These are phyloP conservation scores for Evansstolkia leycettana DNA, from an alignment of 495 filamentous ascomycete genomes.

Conservation along the genomic window DNA sequence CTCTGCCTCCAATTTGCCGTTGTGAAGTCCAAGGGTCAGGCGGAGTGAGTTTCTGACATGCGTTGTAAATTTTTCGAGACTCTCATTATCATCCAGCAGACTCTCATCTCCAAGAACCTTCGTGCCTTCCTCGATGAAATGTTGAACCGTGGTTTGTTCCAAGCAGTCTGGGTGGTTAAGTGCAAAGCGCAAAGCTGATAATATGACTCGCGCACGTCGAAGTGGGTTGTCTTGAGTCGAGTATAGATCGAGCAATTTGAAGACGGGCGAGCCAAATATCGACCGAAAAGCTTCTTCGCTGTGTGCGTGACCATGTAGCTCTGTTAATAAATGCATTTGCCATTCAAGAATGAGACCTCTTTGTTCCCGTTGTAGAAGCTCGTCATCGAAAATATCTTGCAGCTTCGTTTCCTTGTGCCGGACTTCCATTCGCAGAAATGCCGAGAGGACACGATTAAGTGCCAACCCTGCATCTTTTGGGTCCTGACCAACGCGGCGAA, in stretches of 20 bases:
- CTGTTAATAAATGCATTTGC: conserved; percentile 34
- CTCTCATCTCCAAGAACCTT: conserved; percentile 14
- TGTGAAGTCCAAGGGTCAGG: conserved; percentile 41
- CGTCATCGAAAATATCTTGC: conserved; percentile 29
- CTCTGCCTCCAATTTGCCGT: conserved; percentile 31
- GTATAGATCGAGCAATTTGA: conserved; percentile 31
- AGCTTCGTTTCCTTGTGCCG: conserved; percentile 17
- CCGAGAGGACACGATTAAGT: conserved; percentile 35
- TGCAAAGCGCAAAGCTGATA: conserved; percentile 27
- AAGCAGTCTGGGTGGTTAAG: conserved; percentile 24
- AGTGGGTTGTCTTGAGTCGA: conserved; percentile 23
- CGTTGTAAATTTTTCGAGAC: conserved; percentile 35
- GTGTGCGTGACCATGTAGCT: conserved; percentile 15
- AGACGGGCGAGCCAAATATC: conserved; percentile 17
- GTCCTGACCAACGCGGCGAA: conserved; percentile 16
- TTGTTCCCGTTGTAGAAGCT: conserved; percentile 16
- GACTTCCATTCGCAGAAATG: conserved; percentile 32
- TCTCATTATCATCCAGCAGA: conserved; percentile 38
- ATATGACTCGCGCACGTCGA: conserved; percentile 32
- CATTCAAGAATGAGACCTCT: conserved; percentile 43
- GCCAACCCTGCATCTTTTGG: conserved; percentile 26
- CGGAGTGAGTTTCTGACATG: conserved; percentile 47
- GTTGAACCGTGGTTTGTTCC: conserved; percentile 15
- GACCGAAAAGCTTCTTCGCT: conserved; percentile 21
- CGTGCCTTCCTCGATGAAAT: conserved; percentile 24